Percentiles rank a stretch among this genome's conserved stretches.
Conservation (phyloP, 129 eudicot species). For the Lonicera japonica region DNA sequence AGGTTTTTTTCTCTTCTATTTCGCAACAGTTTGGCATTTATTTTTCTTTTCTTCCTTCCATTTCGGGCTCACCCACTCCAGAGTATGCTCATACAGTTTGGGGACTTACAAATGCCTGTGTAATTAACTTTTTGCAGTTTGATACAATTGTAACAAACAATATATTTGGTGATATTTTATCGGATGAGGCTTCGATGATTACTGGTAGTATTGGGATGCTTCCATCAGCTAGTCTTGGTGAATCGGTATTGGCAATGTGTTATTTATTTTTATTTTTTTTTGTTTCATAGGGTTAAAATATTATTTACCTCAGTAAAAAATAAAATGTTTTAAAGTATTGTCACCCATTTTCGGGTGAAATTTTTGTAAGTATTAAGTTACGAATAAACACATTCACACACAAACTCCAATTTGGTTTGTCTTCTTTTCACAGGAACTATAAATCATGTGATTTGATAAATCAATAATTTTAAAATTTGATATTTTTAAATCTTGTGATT, state of each 20-base stretch:
- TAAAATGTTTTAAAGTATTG: too few relatives aligned
- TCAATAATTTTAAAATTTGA: too few relatives aligned
- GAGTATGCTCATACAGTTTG: too few relatives aligned
- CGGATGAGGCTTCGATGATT: conserved; percentile 96
- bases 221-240: conserved; percentile 93
- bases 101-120: not conserved
- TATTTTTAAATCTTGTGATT: too few relatives aligned
- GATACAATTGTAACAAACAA: conserved; percentile 94
- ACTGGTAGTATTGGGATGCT: conserved; percentile 99
- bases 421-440: too few relatives aligned
- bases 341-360: too few relatives aligned
- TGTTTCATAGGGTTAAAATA: not conserved
- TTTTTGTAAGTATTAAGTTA: too few relatives aligned
- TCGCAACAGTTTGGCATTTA: not conserved
- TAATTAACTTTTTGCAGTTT: conserved; percentile 52
- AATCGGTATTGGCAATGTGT: conserved; percentile 38
- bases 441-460: too few relatives aligned
- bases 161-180: conserved; percentile 89
- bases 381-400: too few relatives aligned
- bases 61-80: conserved; percentile 1
- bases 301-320: not conserved
- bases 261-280: not conserved
- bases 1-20: conserved; percentile 35
- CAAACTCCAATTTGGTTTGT: too few relatives aligned
- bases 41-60: not conserved